phyloP scores from a whole-genome alignment of 768 basidiomycete genomes.

The Phlebiopsis flavidoalba region DNA sequence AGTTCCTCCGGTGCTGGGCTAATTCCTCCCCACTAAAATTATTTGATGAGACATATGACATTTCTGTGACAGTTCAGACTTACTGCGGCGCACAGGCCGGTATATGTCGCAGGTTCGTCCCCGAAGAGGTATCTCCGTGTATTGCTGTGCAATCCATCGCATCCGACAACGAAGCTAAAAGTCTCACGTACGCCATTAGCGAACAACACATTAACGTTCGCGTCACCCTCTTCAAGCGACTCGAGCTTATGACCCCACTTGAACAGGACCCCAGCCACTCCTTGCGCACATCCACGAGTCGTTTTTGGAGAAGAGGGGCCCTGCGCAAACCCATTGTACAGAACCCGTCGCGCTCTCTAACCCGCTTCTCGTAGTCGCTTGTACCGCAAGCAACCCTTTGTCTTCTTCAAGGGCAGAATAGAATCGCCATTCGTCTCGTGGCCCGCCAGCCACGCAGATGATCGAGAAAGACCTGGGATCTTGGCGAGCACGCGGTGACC shows the following conservation, averaged over 20 bases:
- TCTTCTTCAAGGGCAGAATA: conserved; percentile 11
- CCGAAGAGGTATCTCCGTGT: conserved; percentile 23
- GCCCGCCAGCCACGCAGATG: background rate
- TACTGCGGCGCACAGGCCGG: background rate
- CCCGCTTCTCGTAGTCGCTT: background rate
- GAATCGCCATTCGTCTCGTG: background rate
- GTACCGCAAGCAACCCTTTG: conserved; percentile 3
- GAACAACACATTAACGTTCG: conserved; percentile 29
- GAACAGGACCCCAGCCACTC: conserved; percentile 28
- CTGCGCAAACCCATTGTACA: conserved; percentile 20
- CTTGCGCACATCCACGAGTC: conserved; percentile 23
- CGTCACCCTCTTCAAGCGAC: conserved; percentile 25
- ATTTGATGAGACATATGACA: background rate
- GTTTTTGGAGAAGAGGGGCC: conserved; percentile 24
- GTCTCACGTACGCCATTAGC: conserved; percentile 30
- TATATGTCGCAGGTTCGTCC: background rate
- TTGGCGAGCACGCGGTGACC: conserved; percentile 8
- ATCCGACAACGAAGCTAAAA: conserved; percentile 37
- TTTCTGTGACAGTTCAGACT: background rate
- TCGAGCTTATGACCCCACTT: conserved; percentile 30
- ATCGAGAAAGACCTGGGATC: conserved; percentile 9
- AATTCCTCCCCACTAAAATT: background rate
- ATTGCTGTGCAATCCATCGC: conserved; percentile 40
- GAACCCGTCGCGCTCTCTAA: background rate
- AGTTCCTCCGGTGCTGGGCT: background rate